Conservation (phyloP, 768 basidiomycete species). For the Termitomyces sp. region DNA sequence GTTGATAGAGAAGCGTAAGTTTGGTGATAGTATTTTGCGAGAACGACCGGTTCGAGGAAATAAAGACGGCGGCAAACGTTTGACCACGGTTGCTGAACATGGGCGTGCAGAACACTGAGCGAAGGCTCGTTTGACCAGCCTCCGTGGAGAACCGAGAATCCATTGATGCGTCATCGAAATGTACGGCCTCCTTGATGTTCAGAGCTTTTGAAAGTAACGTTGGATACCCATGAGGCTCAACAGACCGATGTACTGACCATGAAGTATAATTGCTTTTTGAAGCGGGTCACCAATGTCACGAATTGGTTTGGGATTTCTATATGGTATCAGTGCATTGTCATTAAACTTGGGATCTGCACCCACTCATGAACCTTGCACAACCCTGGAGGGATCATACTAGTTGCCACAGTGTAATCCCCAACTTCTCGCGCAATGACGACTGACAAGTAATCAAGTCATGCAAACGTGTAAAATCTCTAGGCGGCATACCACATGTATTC, state of each 20-base stretch:
- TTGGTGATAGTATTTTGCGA: slow-evolving; percentile 59
- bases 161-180: slow-evolving; percentile 56
- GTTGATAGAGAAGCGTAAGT: slow-evolving; percentile 64
- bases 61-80: slow-evolving; percentile 69
- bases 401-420: slow-evolving; percentile 70
- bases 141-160: slow-evolving; percentile 72
- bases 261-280: slow-evolving; percentile 64
- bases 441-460: slow-evolving; percentile 17
- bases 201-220: slow-evolving; percentile 40
- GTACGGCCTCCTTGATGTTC: slow-evolving; percentile 62
- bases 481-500: slow-evolving; percentile 51
- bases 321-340: neutral
- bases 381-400: slow-evolving; percentile 59
- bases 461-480: neutral
- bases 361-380: slow-evolving; percentile 70
- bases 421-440: slow-evolving; percentile 69
- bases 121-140: slow-evolving; percentile 56
- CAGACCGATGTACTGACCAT: slow-evolving; percentile 42
- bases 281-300: slow-evolving; percentile 59
- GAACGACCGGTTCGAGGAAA: slow-evolving; percentile 66
- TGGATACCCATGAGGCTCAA: neutral
- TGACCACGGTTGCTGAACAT: slow-evolving; percentile 76
- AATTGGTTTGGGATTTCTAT: slow-evolving; percentile 60
- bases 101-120: slow-evolving; percentile 66
- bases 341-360: slow-evolving; percentile 20